Evolutionary conservation across 768 basidiomycete genomes (phyloP).

Genomic region (Lentinula aciculospora): DNA sequence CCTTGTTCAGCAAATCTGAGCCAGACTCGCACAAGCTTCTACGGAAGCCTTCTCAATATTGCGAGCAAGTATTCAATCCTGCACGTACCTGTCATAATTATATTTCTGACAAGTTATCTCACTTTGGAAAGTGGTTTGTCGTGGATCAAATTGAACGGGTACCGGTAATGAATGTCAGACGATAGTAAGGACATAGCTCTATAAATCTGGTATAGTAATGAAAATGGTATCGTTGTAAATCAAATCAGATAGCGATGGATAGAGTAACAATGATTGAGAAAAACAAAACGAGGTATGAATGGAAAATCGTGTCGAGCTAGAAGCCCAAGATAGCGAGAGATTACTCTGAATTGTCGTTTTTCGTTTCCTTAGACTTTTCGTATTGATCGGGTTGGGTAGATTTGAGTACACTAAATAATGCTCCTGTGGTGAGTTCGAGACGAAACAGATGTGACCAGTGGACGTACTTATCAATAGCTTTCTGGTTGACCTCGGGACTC

Average conservation of each 20-base stretch:
- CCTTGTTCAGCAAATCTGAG: too few species aligned
- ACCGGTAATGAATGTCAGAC: too few species aligned
- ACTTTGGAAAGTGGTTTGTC: too few species aligned
- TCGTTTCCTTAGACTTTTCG: neutral
- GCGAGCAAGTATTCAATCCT: too few species aligned
- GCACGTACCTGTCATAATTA: too few species aligned
- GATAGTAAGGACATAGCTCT: too few species aligned
- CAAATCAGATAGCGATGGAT: neutral
- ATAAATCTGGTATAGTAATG: neutral
- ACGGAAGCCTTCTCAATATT: too few species aligned
- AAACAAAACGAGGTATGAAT: neutral
- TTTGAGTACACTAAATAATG: constrained; percentile 2
- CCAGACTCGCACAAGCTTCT: too few species aligned
- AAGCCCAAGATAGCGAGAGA: neutral
- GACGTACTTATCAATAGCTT: constrained; percentile 54
- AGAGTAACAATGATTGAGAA: neutral
- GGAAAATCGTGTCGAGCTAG: neutral
- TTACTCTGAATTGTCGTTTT: neutral
- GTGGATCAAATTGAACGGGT: too few species aligned
- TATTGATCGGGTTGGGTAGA: constrained; percentile 4
- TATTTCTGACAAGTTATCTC: too few species aligned
- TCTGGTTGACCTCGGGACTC: constrained; percentile 51
- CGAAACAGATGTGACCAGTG: neutral
- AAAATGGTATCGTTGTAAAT: neutral
- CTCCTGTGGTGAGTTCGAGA: neutral